These are phyloP conservation scores for Russula lepida DNA, from an alignment of 768 basidiomycete genomes.

Conservation along the genomic window DNA sequence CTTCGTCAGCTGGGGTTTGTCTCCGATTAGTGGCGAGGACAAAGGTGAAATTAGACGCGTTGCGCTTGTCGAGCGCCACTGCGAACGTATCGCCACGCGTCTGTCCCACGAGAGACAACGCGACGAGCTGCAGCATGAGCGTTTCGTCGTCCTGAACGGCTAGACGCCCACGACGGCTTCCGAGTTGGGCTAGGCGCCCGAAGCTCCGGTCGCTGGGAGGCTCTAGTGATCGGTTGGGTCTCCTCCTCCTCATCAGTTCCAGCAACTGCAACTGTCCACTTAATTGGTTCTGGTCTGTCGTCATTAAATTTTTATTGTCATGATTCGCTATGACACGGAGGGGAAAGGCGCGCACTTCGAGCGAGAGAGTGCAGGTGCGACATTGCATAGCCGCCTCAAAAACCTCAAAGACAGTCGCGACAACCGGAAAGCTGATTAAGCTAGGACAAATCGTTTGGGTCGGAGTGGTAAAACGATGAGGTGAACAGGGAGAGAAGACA, in stretches of 20 bases:
- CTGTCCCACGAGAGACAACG: constrained; percentile 17
- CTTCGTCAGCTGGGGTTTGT: constrained; percentile 4
- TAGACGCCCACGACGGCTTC: constrained; percentile 11
- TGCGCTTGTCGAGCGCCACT: constrained; percentile 16
- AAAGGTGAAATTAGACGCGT: constrained; percentile 8
- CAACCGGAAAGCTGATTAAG: background rate
- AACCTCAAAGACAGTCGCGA: background rate
- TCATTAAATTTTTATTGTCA: background rate
- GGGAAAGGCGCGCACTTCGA: constrained; percentile 7
- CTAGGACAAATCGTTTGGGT: background rate
- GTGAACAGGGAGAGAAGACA: constrained; percentile 2
- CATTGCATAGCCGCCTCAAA: constrained; percentile 16
- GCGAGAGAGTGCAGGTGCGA: constrained; percentile 8
- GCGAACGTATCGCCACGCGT: constrained; percentile 15
- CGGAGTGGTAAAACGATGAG: constrained; percentile 5
- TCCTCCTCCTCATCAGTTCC: constrained; percentile 4
- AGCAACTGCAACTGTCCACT: constrained; percentile 14
- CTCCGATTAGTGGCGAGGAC: constrained; percentile 14
- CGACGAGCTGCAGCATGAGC: constrained; percentile 14
- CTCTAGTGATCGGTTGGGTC: background rate
- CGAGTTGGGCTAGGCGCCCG: background rate
- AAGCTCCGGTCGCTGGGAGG: constrained; percentile 2
- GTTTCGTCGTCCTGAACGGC: constrained; percentile 11
- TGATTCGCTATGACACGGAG: background rate
- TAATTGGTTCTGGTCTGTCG: constrained; percentile 14